Evolutionary conservation across 257 asterid species (phyloP).

Genomic region (Solanum acaule): DNA sequence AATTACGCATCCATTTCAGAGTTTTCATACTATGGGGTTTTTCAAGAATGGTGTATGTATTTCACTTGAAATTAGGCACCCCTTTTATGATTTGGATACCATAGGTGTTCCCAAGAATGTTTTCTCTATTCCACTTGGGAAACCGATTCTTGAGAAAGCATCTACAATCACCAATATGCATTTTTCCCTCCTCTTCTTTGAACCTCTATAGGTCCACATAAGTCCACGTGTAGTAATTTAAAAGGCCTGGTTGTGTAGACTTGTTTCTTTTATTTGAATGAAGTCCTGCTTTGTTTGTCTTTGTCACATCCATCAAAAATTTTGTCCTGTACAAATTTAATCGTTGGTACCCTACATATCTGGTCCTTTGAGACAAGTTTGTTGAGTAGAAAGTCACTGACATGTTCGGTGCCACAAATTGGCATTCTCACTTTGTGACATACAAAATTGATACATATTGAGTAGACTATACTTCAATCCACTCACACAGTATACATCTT

Average conservation of each 20-base stretch:
- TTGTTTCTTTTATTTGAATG: background rate
- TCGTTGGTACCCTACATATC: background rate
- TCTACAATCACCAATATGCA: background rate
- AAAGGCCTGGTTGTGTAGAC: background rate
- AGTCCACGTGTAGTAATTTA: background rate
- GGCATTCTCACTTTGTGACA: background rate
- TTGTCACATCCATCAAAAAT: background rate
- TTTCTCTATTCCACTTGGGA: background rate
- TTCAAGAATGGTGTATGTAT: background rate
- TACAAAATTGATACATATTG: background rate
- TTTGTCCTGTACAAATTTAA: too few relatives aligned
- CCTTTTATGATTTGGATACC: too few relatives aligned
- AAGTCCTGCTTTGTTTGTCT: background rate
- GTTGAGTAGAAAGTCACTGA: background rate
- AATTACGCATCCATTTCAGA: background rate
- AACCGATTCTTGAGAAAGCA: background rate
- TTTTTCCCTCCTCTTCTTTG: too few relatives aligned
- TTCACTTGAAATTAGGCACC: background rate
- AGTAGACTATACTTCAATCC: background rate
- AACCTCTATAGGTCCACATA: background rate
- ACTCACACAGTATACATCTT: background rate
- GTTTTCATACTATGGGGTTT: background rate
- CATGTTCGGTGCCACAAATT: background rate
- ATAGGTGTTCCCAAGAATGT: background rate
- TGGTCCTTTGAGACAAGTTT: background rate